Conservation (phyloP, 2,329 filamentous ascomycete species). For the Paraphoma sp. region DNA sequence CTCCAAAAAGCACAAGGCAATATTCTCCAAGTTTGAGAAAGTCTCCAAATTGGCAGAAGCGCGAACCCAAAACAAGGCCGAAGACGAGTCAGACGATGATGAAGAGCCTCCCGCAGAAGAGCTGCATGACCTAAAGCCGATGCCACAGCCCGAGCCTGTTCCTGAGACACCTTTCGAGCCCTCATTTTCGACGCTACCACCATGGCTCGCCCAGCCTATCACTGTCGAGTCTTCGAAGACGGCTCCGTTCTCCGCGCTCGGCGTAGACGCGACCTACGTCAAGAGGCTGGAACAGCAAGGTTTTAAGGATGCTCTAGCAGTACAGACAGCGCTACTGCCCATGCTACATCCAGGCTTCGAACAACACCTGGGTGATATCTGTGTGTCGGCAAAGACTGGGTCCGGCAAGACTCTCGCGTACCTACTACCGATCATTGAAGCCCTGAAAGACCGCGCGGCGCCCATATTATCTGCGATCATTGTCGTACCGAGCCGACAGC, state of each 20-base stretch:
- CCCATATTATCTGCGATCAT: constrained; percentile 79
- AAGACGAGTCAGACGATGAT: constrained; percentile 44
- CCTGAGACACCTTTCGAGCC: constrained; percentile 64
- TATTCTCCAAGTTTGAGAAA: constrained; percentile 56
- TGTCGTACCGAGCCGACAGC: constrained; percentile 87
- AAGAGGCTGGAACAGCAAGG: constrained; percentile 71
- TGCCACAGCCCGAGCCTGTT: constrained; percentile 77
- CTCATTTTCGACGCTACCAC: constrained; percentile 78
- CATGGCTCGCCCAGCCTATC: constrained; percentile 81
- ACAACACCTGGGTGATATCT: constrained; percentile 74
- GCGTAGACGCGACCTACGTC: constrained; percentile 66
- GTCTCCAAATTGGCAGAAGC: constrained; percentile 39
- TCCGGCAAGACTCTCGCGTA: constrained; percentile 97
- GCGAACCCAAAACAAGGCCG: constrained; percentile 15
- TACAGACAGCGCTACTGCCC: constrained; percentile 82
- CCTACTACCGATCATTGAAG: constrained; percentile 81
- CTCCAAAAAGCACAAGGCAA: constrained; percentile 45
- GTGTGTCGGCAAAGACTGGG: constrained; percentile 91
- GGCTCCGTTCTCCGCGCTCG: constrained; percentile 68
- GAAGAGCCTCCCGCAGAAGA: constrained; percentile 47
- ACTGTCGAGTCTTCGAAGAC: constrained; percentile 67
- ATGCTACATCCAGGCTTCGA: constrained; percentile 72
- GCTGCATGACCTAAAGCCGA: constrained; percentile 75
- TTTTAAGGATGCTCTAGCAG: constrained; percentile 75
- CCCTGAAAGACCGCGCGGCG: constrained; percentile 68